A percentile compares a stretch with the other conserved stretches of the same genome.
Conservation (phyloP, 2,329 filamentous ascomycete genomes). For the Phaeosphaeria sp. region DNA sequence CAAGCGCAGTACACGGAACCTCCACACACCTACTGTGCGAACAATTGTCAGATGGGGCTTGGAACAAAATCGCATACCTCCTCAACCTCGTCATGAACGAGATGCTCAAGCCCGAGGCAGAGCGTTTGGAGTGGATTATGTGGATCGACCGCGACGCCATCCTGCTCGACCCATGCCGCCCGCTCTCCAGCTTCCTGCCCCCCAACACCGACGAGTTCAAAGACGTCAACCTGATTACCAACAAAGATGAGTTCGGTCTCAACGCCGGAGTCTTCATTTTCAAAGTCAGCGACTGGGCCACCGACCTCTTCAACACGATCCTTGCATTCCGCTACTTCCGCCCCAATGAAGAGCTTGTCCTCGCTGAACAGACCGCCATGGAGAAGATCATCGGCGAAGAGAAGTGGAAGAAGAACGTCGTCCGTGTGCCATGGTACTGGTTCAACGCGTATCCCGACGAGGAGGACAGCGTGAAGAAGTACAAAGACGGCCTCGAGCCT, state of each 20-base stretch:
- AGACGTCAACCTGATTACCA: slow-evolving; percentile 42
- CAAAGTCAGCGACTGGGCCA: slow-evolving; percentile 49
- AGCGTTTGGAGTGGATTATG: slow-evolving; percentile 52
- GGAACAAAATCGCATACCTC: slow-evolving; percentile 56
- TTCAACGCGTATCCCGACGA: slow-evolving; percentile 53
- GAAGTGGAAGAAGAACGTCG: slow-evolving; percentile 38
- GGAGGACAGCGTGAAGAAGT: slow-evolving; percentile 19
- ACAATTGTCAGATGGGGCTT: slow-evolving; percentile 51
- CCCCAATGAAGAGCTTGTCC: slow-evolving; percentile 40
- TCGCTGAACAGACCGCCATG: slow-evolving; percentile 53
- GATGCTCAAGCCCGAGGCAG: slow-evolving; percentile 46
- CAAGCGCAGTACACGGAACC: slow-evolving; percentile 51
- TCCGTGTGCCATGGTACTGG: slow-evolving; percentile 51
- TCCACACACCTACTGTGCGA: slow-evolving; percentile 52
- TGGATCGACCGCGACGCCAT: slow-evolving; percentile 55
- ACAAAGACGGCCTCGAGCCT: slow-evolving; percentile 46
- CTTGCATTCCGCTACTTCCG: slow-evolving; percentile 49
- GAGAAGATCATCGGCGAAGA: slow-evolving; percentile 43
- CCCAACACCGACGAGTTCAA: slow-evolving; percentile 19
- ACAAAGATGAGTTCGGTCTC: slow-evolving; percentile 50
- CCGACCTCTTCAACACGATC: slow-evolving; percentile 48
- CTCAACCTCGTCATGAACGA: slow-evolving; percentile 46
- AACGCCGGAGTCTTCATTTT: slow-evolving; percentile 54
- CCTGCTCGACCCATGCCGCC: slow-evolving; percentile 52
- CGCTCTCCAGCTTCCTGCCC: slow-evolving; percentile 50